These are phyloP conservation scores for Pyrus hybrid DNA, from an alignment of 331 rosid genomes.

Conservation along the genomic window DNA sequence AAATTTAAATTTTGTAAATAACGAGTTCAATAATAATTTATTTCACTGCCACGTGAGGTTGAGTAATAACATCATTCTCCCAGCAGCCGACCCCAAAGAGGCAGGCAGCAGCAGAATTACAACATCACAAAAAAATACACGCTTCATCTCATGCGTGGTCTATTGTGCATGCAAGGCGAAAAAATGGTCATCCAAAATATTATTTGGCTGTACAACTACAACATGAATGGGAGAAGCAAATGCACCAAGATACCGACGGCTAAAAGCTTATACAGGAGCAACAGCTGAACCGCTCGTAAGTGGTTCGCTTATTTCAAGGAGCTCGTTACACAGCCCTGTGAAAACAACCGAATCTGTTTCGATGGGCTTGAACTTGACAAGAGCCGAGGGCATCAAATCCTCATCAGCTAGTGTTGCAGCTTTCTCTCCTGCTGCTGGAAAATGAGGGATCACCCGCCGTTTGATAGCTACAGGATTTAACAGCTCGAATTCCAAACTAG, in stretches of 20 bases:
- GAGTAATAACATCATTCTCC: no score
- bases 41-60: no score
- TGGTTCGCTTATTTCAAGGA: conserved; percentile 78
- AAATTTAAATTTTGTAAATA: no score
- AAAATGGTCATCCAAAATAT: background rate
- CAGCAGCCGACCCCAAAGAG: no score
- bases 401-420: conserved; percentile 65
- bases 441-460: conserved; percentile 64
- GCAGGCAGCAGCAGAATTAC: background rate
- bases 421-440: conserved; percentile 44
- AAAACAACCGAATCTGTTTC: conserved; percentile 83
- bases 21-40: no score
- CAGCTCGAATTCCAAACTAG: conserved; percentile 65
- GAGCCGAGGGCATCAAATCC: conserved; percentile 84
- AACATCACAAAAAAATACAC: background rate
- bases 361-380: conserved; percentile 73
- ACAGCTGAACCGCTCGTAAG: conserved; percentile 35
- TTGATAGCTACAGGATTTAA: conserved; percentile 61
- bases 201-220: conserved; percentile 8
- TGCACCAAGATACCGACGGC: background rate
- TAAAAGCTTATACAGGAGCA: conserved; percentile 13
- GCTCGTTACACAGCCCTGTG: conserved; percentile 71
- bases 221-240: conserved; percentile 1
- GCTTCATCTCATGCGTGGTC: conserved; percentile 4
- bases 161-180: background rate